These are phyloP conservation scores for Lachnellula hyalina DNA, from an alignment of 2,329 filamentous ascomycete species.

Conservation along the genomic window DNA sequence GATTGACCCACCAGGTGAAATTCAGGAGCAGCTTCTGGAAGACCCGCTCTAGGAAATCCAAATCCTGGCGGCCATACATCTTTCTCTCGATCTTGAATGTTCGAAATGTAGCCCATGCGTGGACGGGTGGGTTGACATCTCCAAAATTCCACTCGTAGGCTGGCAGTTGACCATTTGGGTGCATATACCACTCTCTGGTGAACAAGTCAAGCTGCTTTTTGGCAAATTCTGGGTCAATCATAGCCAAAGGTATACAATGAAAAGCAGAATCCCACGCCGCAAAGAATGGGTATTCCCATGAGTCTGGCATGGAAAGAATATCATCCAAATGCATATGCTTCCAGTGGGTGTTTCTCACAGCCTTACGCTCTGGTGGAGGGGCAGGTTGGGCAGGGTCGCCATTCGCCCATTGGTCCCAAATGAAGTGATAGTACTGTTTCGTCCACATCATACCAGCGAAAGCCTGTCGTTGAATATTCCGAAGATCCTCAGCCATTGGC, in stretches of 20 bases:
- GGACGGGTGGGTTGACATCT: slow-evolving; percentile 93
- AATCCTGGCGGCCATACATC: slow-evolving; percentile 88
- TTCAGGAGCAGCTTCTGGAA: slow-evolving; percentile 95
- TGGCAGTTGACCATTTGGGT: slow-evolving; percentile 91
- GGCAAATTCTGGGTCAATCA: slow-evolving; percentile 96
- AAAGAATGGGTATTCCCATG: slow-evolving; percentile 98
- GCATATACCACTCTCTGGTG: slow-evolving; percentile 97
- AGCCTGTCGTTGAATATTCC: slow-evolving; percentile 92
- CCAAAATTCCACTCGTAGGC: slow-evolving; percentile 97
- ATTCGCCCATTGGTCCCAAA: slow-evolving; percentile 97
- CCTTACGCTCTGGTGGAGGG: slow-evolving; percentile 73
- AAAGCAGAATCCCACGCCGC: slow-evolving; percentile 97
- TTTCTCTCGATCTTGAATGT: slow-evolving; percentile 98
- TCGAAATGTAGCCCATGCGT: slow-evolving; percentile 92
- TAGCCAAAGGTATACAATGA: slow-evolving; percentile 90
- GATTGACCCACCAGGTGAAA: slow-evolving; percentile 99
- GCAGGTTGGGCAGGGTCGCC: slow-evolving; percentile 85
- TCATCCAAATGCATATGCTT: slow-evolving; percentile 94
- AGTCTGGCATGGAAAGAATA: slow-evolving; percentile 95
- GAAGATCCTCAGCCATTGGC: slow-evolving; percentile 87
- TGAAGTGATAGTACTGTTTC: slow-evolving; percentile 93
- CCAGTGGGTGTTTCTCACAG: slow-evolving; percentile 83
- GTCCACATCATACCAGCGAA: slow-evolving; percentile 98
- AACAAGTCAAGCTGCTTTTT: slow-evolving; percentile 97
- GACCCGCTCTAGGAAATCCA: slow-evolving; percentile 92